These are phyloP conservation scores for Fusarium aywerte DNA, from an alignment of 2,329 filamentous ascomycete species.

Conservation along the genomic window DNA sequence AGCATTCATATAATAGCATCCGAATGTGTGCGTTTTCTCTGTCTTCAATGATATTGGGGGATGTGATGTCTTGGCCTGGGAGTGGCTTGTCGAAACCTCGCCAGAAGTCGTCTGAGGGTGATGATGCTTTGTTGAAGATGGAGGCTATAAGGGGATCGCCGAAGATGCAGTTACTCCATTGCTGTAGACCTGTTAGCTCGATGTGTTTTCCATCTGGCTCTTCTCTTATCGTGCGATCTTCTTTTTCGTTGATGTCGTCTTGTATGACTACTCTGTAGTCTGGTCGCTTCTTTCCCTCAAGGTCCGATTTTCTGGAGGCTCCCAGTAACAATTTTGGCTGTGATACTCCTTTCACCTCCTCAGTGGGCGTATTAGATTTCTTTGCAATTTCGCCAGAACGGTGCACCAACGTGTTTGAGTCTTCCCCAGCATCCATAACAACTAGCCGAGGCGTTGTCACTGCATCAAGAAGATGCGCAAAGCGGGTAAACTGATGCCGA, in stretches of 20 bases:
- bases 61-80: slow-evolving; percentile 12
- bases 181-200: slow-evolving; percentile 61
- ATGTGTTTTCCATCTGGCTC: slow-evolving; percentile 37
- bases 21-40: slow-evolving; percentile 57
- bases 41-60: slow-evolving; percentile 55
- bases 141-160: slow-evolving; percentile 67
- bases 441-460: slow-evolving; percentile 65
- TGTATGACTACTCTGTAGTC: slow-evolving; percentile 8
- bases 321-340: slow-evolving; percentile 7
- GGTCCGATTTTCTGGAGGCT: not conserved
- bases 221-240: slow-evolving; percentile 2
- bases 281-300: not conserved
- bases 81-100: slow-evolving; percentile 56
- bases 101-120: slow-evolving; percentile 58
- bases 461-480: slow-evolving; percentile 62
- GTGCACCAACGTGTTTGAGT: slow-evolving; percentile 61
- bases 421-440: slow-evolving; percentile 63
- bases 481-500: slow-evolving; percentile 61
- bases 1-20: slow-evolving; percentile 67
- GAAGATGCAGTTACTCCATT: slow-evolving; percentile 69
- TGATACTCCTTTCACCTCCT: slow-evolving; percentile 3
- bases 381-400: slow-evolving; percentile 7
- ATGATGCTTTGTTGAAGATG: slow-evolving; percentile 58
- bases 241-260: slow-evolving; percentile 7
- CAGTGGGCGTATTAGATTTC: not conserved